These are phyloP conservation scores for Blastobotrys serpentis DNA, from an alignment of 1,139 yeast species.

Conservation along the genomic window DNA sequence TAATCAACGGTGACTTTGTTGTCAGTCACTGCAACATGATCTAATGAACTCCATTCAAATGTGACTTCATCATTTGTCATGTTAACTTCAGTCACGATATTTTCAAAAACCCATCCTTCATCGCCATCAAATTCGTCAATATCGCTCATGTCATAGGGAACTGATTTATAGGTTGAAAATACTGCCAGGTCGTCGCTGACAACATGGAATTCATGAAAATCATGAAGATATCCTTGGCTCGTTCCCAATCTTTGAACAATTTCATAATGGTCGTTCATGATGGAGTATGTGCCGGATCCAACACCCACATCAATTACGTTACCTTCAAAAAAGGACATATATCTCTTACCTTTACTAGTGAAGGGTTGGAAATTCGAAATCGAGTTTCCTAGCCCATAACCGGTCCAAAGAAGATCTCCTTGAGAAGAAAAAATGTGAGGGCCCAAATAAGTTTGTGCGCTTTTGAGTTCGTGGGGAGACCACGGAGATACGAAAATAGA, in stretches of 20 bases:
- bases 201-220: conserved; percentile 22
- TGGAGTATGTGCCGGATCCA: conserved; percentile 20
- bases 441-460: conserved; percentile 17
- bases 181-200: conserved; percentile 18
- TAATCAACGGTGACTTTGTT: conserved; percentile 34
- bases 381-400: conserved; percentile 19
- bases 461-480: conserved; percentile 14
- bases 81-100: conserved; percentile 35
- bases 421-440: conserved; percentile 20
- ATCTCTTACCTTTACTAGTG: conserved; percentile 12
- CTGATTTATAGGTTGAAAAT: conserved; percentile 19
- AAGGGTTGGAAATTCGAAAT: conserved; percentile 20
- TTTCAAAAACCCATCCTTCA: conserved; percentile 17
- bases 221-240: conserved; percentile 18
- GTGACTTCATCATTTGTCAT: conserved; percentile 41
- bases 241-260: conserved; percentile 17
- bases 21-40: conserved; percentile 41
- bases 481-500: conserved; percentile 21
- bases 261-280: conserved; percentile 19
- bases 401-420: conserved; percentile 23
- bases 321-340: conserved; percentile 19
- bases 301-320: conserved; percentile 18
- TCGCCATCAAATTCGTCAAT: conserved; percentile 6
- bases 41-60: conserved; percentile 44
- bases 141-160: conserved; percentile 17